Conservation (phyloP, 1,139 yeast genomes). For the Scheffersomyces parashehatae region DNA sequence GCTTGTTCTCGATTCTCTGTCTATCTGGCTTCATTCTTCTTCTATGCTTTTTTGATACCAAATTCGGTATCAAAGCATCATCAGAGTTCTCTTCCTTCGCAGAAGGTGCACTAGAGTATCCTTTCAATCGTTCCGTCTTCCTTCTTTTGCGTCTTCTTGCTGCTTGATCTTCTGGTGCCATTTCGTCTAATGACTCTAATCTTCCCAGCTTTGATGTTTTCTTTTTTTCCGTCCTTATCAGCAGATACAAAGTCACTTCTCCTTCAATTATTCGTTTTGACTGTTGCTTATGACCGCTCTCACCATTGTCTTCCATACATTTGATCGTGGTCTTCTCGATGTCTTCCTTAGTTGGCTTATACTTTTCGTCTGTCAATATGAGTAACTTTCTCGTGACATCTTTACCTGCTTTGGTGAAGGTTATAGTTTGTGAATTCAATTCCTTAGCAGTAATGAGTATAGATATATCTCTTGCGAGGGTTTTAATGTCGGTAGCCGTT, state of each 20-base stretch:
- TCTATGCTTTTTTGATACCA: conserved; percentile 23
- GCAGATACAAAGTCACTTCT: conserved; percentile 27
- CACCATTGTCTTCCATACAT: conserved; percentile 29
- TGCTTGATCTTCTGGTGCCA: conserved; percentile 3
- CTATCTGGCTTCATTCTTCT: conserved; percentile 13
- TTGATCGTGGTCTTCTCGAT: conserved; percentile 27
- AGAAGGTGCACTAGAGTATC: too few species aligned
- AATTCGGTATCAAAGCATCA: conserved; percentile 16
- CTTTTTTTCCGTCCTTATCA: conserved; percentile 10
- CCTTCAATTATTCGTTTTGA: conserved; percentile 30
- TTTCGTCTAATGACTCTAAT: conserved; percentile 20
- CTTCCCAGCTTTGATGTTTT: conserved; percentile 14
- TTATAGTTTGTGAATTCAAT: conserved; percentile 30
- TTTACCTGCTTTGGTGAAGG: conserved; percentile 31
- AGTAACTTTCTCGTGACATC: conserved; percentile 34
- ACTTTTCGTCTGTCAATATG: conserved; percentile 27
- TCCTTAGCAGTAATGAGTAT: conserved; percentile 17
- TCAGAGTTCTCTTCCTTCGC: background rate
- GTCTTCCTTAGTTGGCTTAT: conserved; percentile 28
- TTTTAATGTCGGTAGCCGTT: conserved; percentile 48
- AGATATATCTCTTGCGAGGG: conserved; percentile 46
- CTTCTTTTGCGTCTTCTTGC: conserved; percentile 6
- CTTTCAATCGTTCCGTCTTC: conserved; percentile 2
- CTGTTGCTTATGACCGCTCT: conserved; percentile 10
- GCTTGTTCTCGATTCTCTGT: conserved; percentile 6